phyloP scores from a whole-genome alignment of 257 asterid species.

The Rubia yunnanensis region DNA sequence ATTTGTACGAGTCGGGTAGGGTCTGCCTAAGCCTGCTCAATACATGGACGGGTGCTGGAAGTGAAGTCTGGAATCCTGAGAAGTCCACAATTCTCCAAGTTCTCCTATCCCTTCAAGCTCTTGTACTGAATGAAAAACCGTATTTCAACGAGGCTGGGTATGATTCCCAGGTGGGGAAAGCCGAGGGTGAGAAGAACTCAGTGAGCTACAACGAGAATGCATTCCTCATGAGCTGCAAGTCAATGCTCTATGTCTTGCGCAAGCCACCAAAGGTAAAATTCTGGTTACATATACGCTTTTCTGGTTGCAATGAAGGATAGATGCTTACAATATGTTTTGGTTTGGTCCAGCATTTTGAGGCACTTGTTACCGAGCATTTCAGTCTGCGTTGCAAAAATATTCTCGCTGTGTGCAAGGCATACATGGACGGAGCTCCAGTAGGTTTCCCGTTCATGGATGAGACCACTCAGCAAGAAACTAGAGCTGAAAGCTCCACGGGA shows the following conservation, averaged over 20 bases:
- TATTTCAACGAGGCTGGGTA: conserved; percentile 94
- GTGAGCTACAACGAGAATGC: conserved; percentile 82
- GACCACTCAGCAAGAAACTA: conserved; percentile 25
- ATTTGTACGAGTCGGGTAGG: conserved; percentile 81
- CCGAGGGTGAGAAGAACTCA: conserved; percentile 88
- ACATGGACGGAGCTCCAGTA: conserved; percentile 70
- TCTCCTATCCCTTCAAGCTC: conserved; percentile 89
- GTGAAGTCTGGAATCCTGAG: conserved; percentile 81
- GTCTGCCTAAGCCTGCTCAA: conserved; percentile 85
- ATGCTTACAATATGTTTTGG: background rate
- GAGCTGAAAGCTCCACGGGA: conserved; percentile 64
- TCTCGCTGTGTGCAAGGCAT: conserved; percentile 59
- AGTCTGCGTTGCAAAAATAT: conserved; percentile 37
- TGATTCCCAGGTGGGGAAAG: conserved; percentile 72
- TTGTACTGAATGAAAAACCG: conserved; percentile 87
- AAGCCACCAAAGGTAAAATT: conserved; percentile 71
- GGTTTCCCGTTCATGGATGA: conserved; percentile 38
- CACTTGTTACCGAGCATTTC: conserved; percentile 72
- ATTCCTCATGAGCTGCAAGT: conserved; percentile 77
- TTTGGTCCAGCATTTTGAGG: conserved; percentile 74
- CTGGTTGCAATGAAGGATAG: background rate
- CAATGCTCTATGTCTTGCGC: conserved; percentile 71
- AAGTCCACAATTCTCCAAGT: conserved; percentile 76
- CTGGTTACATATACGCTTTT: background rate
- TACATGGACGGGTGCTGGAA: conserved; percentile 80